Evolutionary conservation across 106 monocot species (phyloP), one percentile per base, ranked within the genome.

Genomic region (Dendrobium chrysotoxum): DNA sequence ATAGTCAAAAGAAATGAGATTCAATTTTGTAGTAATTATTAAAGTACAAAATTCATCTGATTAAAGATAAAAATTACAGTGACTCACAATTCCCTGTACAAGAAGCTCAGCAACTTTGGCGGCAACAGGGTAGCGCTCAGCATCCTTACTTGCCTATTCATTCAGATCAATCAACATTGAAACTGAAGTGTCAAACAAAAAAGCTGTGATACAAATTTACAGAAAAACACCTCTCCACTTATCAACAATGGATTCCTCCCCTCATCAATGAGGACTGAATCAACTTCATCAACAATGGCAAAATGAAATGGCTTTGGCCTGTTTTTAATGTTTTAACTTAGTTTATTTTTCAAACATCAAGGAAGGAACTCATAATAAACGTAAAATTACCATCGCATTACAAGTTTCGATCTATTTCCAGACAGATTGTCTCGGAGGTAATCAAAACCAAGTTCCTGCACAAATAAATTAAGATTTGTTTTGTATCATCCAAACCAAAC

Each of bases 211-310:
- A 57, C 42, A 65, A 61, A 2, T 78, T 2, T 53, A 65, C 35
- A 20, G 6, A 72, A 39, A 8, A 53, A 77, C 77, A 99, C 99
- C 93, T 99, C 95, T 82, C 99, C 95, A 79, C 99, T 99, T 75
- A 99, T 99, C 25, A 99, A 80, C 66, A 99, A 88, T 77, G 99
- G 99, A 84, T 95, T 99, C 79, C 99, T 93, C 75, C 99, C 99
- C 87, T 99, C 99, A 30, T 99, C 99, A 78, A 99, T 99, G 86
- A 99, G 92, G 67, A 99, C 99, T 20, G 95, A 99, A 79, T 99
- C 99, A 54, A 99, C 95, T 85, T 99, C 99, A 90, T 99, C 99
- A 87, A 99, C 89, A 75, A 99, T 95, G 72, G 99, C 95, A 90
- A 91, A 99, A 85, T 91, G 86, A 73, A 99, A 99, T 77, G 99